A percentile compares a stretch with the other conserved stretches of the same genome.
Evolutionary conservation across 768 basidiomycete genomes (phyloP).

Genomic region (Naganishia kalamii): DNA sequence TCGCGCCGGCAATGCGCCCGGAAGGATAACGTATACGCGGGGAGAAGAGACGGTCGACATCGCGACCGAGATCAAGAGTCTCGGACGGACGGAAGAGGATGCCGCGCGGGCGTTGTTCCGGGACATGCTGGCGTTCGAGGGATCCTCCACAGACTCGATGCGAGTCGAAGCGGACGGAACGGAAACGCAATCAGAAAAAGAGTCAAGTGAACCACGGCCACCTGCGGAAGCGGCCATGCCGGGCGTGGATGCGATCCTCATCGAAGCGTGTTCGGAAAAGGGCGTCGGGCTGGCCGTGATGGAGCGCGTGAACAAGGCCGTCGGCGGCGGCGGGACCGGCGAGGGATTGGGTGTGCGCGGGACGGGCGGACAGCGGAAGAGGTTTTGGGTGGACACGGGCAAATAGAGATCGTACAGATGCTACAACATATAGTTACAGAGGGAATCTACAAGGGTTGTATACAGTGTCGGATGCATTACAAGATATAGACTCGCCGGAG

Average conservation of each 20-base stretch:
- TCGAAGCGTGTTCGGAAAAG: slow-evolving; percentile 75
- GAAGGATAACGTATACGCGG: not conserved
- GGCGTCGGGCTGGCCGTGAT: slow-evolving; percentile 86
- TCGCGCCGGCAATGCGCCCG: not conserved
- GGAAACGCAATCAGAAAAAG: not conserved
- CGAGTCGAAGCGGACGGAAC: not conserved
- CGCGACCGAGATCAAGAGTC: slow-evolving; percentile 21
- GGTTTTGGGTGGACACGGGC: slow-evolving; percentile 39
- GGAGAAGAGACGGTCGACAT: not conserved
- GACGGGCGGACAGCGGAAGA: slow-evolving; percentile 13
- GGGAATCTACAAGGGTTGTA: not conserved
- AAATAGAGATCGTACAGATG: no score
- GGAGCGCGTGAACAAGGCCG: slow-evolving; percentile 88
- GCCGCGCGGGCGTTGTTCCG: slow-evolving; percentile 80
- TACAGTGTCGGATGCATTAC: slow-evolving; percentile 40
- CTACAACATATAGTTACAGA: no score
- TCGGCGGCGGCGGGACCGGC: slow-evolving; percentile 52
- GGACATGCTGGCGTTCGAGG: slow-evolving; percentile 73
- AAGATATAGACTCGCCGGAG: slow-evolving; percentile 88
- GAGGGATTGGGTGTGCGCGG: slow-evolving; percentile 27
- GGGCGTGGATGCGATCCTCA: slow-evolving; percentile 72
- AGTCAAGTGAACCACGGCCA: not conserved
- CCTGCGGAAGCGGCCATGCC: slow-evolving; percentile 21
- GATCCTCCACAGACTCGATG: not conserved
- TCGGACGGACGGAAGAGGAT: slow-evolving; percentile 50